Conservation (phyloP, 352 stramenopile species). For the Phytophthora parvispora region DNA sequence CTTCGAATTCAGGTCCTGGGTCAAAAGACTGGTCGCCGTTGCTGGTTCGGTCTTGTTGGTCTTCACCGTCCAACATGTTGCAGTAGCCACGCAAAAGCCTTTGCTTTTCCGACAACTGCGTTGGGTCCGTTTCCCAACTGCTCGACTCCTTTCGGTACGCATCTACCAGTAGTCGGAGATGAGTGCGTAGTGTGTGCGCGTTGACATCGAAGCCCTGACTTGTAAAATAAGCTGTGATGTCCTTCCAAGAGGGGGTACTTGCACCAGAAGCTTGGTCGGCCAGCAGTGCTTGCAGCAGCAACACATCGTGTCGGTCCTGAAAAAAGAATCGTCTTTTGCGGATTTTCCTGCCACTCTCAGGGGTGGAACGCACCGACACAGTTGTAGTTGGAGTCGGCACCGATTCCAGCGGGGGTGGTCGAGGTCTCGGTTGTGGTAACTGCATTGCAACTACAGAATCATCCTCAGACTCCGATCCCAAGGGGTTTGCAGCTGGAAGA, state of each 20-base stretch:
- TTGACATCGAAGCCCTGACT: conserved; percentile 20
- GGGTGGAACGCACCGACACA: not conserved
- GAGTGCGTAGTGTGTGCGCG: conserved; percentile 21
- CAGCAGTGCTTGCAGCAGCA: conserved; percentile 26
- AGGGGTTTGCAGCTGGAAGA: not conserved
- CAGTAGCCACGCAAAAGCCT: conserved; percentile 22
- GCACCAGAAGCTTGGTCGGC: conserved; percentile 10
- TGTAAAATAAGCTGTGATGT: conserved; percentile 20
- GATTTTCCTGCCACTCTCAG: conserved; percentile 2
- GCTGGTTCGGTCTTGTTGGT: not conserved
- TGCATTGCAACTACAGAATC: not conserved
- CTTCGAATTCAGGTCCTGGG: not conserved
- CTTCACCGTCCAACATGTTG: conserved; percentile 14
- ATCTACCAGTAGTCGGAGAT: conserved; percentile 20
- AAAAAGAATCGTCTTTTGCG: conserved; percentile 24
- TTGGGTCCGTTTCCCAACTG: not conserved
- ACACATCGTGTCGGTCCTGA: conserved; percentile 19
- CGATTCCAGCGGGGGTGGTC: not conserved
- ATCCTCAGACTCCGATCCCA: conserved; percentile 3
- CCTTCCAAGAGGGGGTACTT: conserved; percentile 15
- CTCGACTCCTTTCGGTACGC: conserved; percentile 6
- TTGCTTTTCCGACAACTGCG: conserved; percentile 20
- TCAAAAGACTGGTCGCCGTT: conserved; percentile 8
- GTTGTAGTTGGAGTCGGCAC: not conserved
- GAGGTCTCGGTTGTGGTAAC: not conserved